Conservation (phyloP, 2,329 filamentous ascomycete genomes). For the Colletotrichum tofieldiae region DNA sequence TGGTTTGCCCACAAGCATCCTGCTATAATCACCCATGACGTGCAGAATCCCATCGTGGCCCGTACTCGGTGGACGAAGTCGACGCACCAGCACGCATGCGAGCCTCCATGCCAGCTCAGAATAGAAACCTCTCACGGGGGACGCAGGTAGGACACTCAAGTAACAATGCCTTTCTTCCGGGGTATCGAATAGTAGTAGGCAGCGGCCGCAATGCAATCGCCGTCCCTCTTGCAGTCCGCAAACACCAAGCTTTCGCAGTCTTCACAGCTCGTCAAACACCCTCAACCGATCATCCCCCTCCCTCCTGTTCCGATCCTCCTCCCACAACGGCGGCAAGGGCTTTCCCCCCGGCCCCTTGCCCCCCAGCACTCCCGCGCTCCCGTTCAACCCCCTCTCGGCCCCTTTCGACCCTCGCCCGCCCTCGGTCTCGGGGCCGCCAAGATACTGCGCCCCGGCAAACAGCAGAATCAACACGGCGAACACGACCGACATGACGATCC, state of each 20-base stretch:
- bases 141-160: background rate
- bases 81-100: background rate
- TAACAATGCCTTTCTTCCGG: constrained; percentile 3
- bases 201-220: background rate
- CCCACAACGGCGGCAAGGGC: constrained; percentile 41
- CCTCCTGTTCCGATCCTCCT: constrained; percentile 46
- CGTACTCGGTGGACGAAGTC: background rate
- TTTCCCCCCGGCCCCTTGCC: constrained; percentile 23
- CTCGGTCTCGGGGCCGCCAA: constrained; percentile 6
- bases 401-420: constrained; percentile 3
- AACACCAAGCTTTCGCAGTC: background rate
- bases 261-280: constrained; percentile 64
- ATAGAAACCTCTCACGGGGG: background rate
- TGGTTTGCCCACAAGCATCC: background rate
- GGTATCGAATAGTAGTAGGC: constrained; percentile 37
- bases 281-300: constrained; percentile 57
- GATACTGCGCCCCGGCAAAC: constrained; percentile 55
- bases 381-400: constrained; percentile 26
- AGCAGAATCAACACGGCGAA: constrained; percentile 65
- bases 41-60: background rate
- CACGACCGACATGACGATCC: constrained; percentile 70
- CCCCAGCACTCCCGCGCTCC: constrained; percentile 1
- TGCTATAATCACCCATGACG: background rate
- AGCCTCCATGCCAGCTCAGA: background rate
- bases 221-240: background rate